phyloP scores from a whole-genome alignment of 2,329 filamentous ascomycete genomes.

The Davidsoniella australis region DNA sequence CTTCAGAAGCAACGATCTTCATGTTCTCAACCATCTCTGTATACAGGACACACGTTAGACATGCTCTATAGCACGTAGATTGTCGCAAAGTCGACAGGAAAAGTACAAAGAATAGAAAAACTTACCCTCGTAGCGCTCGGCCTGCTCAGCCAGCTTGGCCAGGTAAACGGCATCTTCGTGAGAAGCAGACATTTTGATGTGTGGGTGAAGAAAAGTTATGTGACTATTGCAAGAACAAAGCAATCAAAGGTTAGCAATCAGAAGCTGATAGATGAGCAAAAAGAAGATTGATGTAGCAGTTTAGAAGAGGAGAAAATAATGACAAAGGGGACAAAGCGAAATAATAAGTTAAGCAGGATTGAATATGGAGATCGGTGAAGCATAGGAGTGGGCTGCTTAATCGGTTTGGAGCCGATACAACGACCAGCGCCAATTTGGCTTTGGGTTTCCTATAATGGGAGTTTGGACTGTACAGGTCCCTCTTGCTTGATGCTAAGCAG shows the following conservation, averaged over 20 bases:
- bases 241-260: neutral
- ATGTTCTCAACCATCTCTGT: slow-evolving; percentile 99
- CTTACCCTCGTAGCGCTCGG: slow-evolving; percentile 97
- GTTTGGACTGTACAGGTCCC: neutral
- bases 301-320: neutral
- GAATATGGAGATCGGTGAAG: slow-evolving; percentile 7
- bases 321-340: slow-evolving; percentile 4
- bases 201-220: neutral
- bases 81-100: neutral
- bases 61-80: slow-evolving; percentile 2
- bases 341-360: neutral
- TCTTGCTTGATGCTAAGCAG: slow-evolving; percentile 2
- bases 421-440: neutral
- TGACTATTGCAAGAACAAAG: slow-evolving; percentile 7
- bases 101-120: slow-evolving; percentile 3
- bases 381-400: slow-evolving; percentile 3
- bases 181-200: slow-evolving; percentile 33
- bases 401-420: neutral
- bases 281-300: neutral
- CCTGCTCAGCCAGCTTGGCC: slow-evolving; percentile 99
- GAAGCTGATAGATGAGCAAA: neutral
- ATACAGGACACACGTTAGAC: slow-evolving; percentile 8
- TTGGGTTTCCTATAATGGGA: neutral
- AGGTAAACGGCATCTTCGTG: slow-evolving; percentile 98
- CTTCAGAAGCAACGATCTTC: slow-evolving; percentile 89